These are phyloP conservation scores for Saccharomycopsis sp. DNA, from an alignment of 805 yeast species.

Conservation along the genomic window DNA sequence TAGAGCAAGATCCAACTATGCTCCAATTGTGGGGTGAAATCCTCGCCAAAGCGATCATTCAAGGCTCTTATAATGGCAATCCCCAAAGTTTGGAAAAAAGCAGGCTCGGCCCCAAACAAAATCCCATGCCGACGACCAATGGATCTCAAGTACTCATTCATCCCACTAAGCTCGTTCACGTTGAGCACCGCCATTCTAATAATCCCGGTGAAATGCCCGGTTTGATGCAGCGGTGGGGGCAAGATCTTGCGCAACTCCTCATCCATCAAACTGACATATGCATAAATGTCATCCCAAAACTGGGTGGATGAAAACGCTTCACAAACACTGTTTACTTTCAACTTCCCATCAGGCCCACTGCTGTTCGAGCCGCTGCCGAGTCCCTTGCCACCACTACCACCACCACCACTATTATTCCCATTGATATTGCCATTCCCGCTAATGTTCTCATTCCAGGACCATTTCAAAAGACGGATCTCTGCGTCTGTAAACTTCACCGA, in stretches of 20 bases:
- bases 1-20: constrained; percentile 25
- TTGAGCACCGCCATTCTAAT: constrained; percentile 20
- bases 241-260: constrained; percentile 16
- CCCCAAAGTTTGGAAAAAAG: constrained; percentile 20
- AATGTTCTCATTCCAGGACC: constrained; percentile 20
- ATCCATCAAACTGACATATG: constrained; percentile 13
- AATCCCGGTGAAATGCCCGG: constrained; percentile 20
- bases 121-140: constrained; percentile 22
- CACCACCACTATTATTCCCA: too few species aligned
- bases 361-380: too few species aligned
- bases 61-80: constrained; percentile 20
- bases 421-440: constrained; percentile 2
- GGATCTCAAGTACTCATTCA: constrained; percentile 19
- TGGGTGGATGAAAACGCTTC: constrained; percentile 18
- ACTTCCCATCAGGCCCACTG: constrained; percentile 2
- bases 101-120: constrained; percentile 21
- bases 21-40: constrained; percentile 21
- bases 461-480: constrained; percentile 16
- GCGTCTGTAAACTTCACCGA: constrained; percentile 13
- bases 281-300: constrained; percentile 21
- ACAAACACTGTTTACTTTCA: constrained; percentile 12
- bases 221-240: constrained; percentile 20
- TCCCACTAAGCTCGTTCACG: constrained; percentile 16
- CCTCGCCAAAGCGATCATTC: constrained; percentile 20
- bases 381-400: too few species aligned